Base-by-base conservation (phyloP, 192 early-diverging fungal genomes). In the Umbelopsis ramanniana region DNA sequence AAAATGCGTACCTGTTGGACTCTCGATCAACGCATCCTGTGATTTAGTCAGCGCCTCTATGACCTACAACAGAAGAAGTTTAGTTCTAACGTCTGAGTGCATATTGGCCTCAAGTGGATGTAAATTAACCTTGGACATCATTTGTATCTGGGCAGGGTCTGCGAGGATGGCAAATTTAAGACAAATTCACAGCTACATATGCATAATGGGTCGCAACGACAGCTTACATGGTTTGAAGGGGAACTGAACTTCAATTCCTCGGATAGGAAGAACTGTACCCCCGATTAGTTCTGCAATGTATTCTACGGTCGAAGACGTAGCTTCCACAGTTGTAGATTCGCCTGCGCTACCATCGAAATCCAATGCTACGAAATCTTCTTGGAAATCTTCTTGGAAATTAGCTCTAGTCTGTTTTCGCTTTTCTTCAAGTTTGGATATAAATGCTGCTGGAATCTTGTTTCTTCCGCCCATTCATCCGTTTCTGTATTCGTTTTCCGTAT, bases 131-230 rank as follows among this genome's bases (percentile, higher is more conserved):
- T 71, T 71, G 22, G 70, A 35, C 70, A 71, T 71, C 47, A 71
- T 48, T 45, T 71, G 70, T 33, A 71, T 55, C 54, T 71, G 70
- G 22, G 70, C 70, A 17, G 50, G 70, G n/a, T 71, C 70, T 71
- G 22, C n/a, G 2, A 46, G 1, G 38, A 37, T 54, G 12, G 26
- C n/a, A 10, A 14, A 35, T 71, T n/a, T 21, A 46, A 9, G 24
- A 6, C 29, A 10, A 29, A 29, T 29, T 29, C 7, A 47, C 33
- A 17, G 68, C 22, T 46, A 48, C 22, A 70, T 9, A 38, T 14
- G 40, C 40, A 43, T 19, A 38, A 6, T 66, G 4, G 7, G 14
- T 29, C 29, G 15, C 0, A 19, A 35, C 11, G 2, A 46, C 11
- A 4, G 10, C 46, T 71, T 71, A 71, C 70, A 71, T 22, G 70